These are phyloP conservation scores for Echites panduratus DNA, from an alignment of 257 asterid genomes.

Conservation along the genomic window DNA sequence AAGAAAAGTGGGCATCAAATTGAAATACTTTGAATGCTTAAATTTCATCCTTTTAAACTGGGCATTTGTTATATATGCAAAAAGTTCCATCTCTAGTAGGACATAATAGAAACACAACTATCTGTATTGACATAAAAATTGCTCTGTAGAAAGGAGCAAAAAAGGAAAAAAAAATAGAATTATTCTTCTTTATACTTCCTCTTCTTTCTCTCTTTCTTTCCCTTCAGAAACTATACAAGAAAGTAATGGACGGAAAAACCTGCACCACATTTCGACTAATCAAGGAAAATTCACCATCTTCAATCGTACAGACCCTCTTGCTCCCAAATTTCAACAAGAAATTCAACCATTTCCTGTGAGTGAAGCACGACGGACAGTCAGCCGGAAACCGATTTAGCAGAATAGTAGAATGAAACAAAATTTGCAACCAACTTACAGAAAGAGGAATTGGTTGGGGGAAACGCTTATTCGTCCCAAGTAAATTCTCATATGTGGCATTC, in stretches of 20 bases:
- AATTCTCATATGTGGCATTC: conserved; percentile 66
- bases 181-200: background rate
- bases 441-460: conserved; percentile 78
- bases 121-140: background rate
- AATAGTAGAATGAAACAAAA: background rate
- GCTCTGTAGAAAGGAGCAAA: background rate
- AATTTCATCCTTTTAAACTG: conserved; percentile 3
- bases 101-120: background rate
- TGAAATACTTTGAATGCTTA: background rate
- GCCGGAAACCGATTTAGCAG: background rate
- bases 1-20: background rate
- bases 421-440: conserved; percentile 48
- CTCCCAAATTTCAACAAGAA: conserved; percentile 44
- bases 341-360: conserved; percentile 40
- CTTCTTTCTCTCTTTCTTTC: background rate
- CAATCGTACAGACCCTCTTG: conserved; percentile 42
- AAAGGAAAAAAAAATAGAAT: conserved; percentile 1
- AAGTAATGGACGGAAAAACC: background rate
- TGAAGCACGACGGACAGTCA: background rate
- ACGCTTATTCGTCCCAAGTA: conserved; percentile 78
- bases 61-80: no score
- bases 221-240: conserved; percentile 20
- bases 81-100: background rate
- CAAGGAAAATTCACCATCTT: background rate
- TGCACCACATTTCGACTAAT: conserved; percentile 1